These are phyloP conservation scores for Rhytidhysteron rufulum DNA, from an alignment of 2,329 filamentous ascomycete species.

Conservation along the genomic window DNA sequence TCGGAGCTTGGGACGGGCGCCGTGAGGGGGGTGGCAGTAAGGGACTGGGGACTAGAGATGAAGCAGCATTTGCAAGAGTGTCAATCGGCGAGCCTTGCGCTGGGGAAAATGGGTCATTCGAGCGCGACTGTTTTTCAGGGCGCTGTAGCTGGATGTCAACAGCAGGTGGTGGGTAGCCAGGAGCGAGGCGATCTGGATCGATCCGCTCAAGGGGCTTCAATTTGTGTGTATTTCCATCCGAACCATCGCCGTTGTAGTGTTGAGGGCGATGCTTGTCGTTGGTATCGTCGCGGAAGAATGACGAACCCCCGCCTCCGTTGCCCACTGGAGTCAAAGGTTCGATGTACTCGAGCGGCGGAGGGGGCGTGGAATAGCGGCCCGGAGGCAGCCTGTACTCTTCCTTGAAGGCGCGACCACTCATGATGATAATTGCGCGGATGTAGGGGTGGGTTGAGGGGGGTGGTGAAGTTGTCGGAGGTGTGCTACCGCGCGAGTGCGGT, in stretches of 20 bases:
- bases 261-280: slow-evolving; percentile 5
- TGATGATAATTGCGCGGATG: slow-evolving; percentile 20
- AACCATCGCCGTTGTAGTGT: background rate
- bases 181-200: background rate
- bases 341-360: slow-evolving; percentile 21
- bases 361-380: slow-evolving; percentile 26
- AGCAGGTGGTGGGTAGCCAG: background rate
- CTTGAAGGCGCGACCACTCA: slow-evolving; percentile 31
- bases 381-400: slow-evolving; percentile 26
- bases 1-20: slow-evolving; percentile 16
- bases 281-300: slow-evolving; percentile 20
- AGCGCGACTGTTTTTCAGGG: slow-evolving; percentile 19
- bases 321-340: slow-evolving; percentile 35
- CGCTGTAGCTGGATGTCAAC: slow-evolving; percentile 9
- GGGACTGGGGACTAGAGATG: slow-evolving; percentile 35
- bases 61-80: slow-evolving; percentile 41
- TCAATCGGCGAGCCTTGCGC: slow-evolving; percentile 38
- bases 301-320: slow-evolving; percentile 13
- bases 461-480: slow-evolving; percentile 17
- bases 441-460: slow-evolving; percentile 13
- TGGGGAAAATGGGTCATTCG: slow-evolving; percentile 17
- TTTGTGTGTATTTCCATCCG: background rate
- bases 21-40: slow-evolving; percentile 19
- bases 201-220: background rate
- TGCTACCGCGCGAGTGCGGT: slow-evolving; percentile 13